A percentile compares a stretch with the other conserved stretches of the same genome.
Evolutionary conservation across 345 rosid genomes (phyloP).

Genomic region (Tarenaya hassleriana): DNA sequence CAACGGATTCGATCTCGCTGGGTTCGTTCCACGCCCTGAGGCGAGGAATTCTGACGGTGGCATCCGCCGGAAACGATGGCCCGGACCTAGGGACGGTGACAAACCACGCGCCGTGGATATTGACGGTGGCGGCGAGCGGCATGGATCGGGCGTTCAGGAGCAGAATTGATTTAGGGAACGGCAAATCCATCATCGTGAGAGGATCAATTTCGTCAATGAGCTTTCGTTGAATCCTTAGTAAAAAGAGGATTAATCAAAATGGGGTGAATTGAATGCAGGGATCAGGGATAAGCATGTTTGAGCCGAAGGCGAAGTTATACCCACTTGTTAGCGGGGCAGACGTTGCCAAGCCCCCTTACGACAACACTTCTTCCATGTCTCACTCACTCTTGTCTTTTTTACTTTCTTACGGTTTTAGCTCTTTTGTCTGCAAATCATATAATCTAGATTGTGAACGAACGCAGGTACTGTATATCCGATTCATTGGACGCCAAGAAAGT

Average conservation of each 20-base stretch:
- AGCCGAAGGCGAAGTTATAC: constrained; percentile 45
- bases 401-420: no score
- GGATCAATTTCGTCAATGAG: background rate
- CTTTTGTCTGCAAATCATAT: no score
- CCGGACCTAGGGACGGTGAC: constrained; percentile 41
- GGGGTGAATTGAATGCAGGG: constrained; percentile 36
- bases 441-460: constrained; percentile 3
- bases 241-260: background rate
- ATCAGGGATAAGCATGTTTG: constrained; percentile 51
- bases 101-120: constrained; percentile 83
- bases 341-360: constrained; percentile 36
- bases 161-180: constrained; percentile 56
- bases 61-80: constrained; percentile 79
- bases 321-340: constrained; percentile 74
- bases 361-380: constrained; percentile 43
- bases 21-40: constrained; percentile 82
- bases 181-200: constrained; percentile 44
- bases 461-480: constrained; percentile 51
- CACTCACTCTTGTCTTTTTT: background rate
- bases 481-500: constrained; percentile 62
- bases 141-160: constrained; percentile 67
- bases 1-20: constrained; percentile 46
- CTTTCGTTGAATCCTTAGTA: no score
- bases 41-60: constrained; percentile 73
- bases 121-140: constrained; percentile 86